phyloP scores from a whole-genome alignment of 352 stramenopile genomes.

The Phytopythium mirpurense region DNA sequence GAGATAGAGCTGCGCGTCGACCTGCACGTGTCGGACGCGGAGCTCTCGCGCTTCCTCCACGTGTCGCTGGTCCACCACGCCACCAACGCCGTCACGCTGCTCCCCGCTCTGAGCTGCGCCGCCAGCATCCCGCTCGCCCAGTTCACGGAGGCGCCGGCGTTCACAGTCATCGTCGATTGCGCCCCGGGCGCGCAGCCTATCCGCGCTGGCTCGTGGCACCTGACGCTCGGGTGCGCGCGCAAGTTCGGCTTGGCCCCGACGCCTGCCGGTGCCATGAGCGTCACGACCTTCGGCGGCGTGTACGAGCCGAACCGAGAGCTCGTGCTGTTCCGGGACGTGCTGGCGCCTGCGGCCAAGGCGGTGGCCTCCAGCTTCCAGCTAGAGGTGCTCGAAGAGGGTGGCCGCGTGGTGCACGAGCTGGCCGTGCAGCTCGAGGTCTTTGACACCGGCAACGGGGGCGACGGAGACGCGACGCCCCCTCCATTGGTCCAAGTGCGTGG shows the following conservation, averaged over 20 bases:
- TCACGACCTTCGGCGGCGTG: constrained; percentile 37
- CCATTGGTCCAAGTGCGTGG: constrained; percentile 18
- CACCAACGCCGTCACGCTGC: constrained; percentile 24
- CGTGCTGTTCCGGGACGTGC: constrained; percentile 58
- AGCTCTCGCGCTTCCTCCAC: constrained; percentile 38
- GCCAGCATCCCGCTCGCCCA: constrained; percentile 11
- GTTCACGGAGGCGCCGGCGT: constrained; percentile 11
- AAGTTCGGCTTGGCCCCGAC: constrained; percentile 26
- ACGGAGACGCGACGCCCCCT: constrained; percentile 11
- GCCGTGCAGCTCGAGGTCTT: constrained; percentile 55
- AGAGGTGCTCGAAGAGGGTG: constrained; percentile 21
- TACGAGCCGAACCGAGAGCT: constrained; percentile 70
- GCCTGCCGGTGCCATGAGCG: constrained; percentile 20
- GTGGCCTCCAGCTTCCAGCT: constrained; percentile 45
- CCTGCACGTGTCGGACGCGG: constrained; percentile 50
- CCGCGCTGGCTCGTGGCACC: constrained; percentile 45
- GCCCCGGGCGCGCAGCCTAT: constrained; percentile 20
- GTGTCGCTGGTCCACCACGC: constrained; percentile 43
- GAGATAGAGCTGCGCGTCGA: constrained; percentile 38
- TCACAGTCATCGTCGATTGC: constrained; percentile 63
- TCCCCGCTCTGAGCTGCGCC: constrained; percentile 27
- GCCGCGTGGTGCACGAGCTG: constrained; percentile 20
- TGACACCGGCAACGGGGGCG: constrained; percentile 18
- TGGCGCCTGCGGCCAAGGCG: constrained; percentile 35
- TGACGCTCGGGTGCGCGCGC: constrained; percentile 50